These are phyloP conservation scores for Penicillium sclerotiorum DNA, from an alignment of 2,329 filamentous ascomycete genomes.

Conservation along the genomic window DNA sequence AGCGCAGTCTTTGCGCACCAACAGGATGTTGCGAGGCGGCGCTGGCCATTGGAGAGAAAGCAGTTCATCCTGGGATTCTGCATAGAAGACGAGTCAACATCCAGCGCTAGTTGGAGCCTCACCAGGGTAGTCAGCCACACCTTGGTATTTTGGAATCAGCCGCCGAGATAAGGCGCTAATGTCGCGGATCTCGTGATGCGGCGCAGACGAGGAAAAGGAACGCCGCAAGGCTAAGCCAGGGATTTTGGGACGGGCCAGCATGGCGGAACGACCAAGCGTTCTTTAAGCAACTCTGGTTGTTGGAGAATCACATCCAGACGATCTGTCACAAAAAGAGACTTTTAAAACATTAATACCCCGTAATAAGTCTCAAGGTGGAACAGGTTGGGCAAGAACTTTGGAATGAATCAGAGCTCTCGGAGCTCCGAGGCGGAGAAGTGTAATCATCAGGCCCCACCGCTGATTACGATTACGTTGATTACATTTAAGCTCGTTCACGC, in stretches of 20 bases:
- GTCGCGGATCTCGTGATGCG: conserved; percentile 47
- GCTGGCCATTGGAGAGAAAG: conserved; percentile 68
- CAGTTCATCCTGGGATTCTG: conserved; percentile 64
- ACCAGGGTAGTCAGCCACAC: conserved; percentile 44
- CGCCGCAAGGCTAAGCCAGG: conserved; percentile 26
- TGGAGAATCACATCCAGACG: conserved; percentile 2
- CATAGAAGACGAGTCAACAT: background rate
- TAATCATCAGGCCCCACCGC: conserved; percentile 7
- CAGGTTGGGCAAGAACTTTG: background rate
- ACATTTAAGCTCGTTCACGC: conserved; percentile 1
- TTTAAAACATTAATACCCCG: background rate
- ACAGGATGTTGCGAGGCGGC: conserved; percentile 68
- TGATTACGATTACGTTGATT: background rate
- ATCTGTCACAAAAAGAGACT: no score
- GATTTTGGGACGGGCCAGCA: conserved; percentile 22
- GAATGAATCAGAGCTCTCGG: background rate
- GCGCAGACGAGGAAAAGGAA: conserved; percentile 47
- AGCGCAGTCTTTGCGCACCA: conserved; percentile 68
- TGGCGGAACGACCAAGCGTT: conserved; percentile 14
- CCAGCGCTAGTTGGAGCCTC: background rate
- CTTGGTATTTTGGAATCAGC: conserved; percentile 65
- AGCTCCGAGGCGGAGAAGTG: conserved; percentile 1
- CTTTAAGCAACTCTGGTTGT: no score
- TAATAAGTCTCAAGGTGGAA: background rate
- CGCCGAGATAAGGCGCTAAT: conserved; percentile 51